Base-by-base conservation (phyloP, 768 basidiomycete species). In the Floccularia luteovirens region DNA sequence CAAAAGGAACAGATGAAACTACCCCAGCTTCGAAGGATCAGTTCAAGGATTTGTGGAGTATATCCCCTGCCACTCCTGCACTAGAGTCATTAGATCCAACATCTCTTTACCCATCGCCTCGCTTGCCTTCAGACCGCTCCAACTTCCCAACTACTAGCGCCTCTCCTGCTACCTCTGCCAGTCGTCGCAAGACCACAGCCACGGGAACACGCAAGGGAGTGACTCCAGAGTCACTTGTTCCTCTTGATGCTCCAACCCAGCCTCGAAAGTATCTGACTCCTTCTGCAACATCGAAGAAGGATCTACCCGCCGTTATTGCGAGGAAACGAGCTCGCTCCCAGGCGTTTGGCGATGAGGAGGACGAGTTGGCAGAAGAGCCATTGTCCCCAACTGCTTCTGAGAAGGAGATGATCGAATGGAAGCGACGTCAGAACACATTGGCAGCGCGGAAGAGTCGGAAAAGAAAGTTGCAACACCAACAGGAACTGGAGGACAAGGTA, bases 371-470 rank as follows among this genome's bases (percentile, higher is more conserved):
- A 14, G 68, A 70, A 11, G 63, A 68, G 24, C 55, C 64, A 16
- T 57, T 56, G 2, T 57, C 59, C 11, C 52, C 60, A 10, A 66
- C 74, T 10, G 64, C 71, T 0, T 60, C 70, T 2, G 69, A 72
- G 49, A 63, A 77, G 50, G 76, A 82, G 53, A 79, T 80, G 48
- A 85, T 86, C 47, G 82, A 79, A 50, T 73, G 72, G 31, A 91
- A 90, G 66, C 76, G 90, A 22, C 71, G 80, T 6, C 79, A 82
- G 61, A 94, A 94, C 49, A 91, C 90, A 2, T 60, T 90, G 3
- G 90, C 90, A 0, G 91, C 91, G 4, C 75, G 90, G 2, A 74
- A 83, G 22, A 83, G 79, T 53, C 72, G 90, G 14, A 75, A 74
- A 64, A 72, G 85, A 42, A 90, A 88, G 67, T 58, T 79, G 28